Evolutionary conservation across 352 stramenopile species (phyloP), one percentile per base, ranked within the genome.

Genomic region (Elongisporangium prolatum): DNA sequence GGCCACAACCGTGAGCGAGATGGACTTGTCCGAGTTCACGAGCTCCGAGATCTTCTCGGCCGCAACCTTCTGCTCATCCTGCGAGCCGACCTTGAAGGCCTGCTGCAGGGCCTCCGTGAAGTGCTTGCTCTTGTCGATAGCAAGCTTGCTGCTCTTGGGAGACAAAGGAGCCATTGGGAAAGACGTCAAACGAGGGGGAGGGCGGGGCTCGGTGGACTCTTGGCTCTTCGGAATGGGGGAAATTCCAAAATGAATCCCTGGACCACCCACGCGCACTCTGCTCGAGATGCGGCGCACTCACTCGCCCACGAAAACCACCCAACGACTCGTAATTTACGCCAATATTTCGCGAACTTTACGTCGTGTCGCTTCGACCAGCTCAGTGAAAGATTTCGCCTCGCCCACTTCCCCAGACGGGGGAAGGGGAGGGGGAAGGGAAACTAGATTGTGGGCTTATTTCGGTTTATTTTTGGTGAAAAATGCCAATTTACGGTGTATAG

Each of bases 81-180:
- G 65, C 52, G 71, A 72, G 62, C 67, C 68, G 52, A 63, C 65
- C 68, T 84, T 83, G 59, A 92, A 77, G 28, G 86, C 83, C 74
- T 95, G 77, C 68, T 89, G 74, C 50, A 93, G 67, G 48, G 86
- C 86, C 53, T 91, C 80, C 24, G 82, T 91, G 67, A 95, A 95
- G 77, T 93, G 86, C 77, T 95, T 93, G 80, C 82, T 95, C 77
- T 93, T 87, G 78, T 93, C 85, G 59, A 92, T 90, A 20, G 77
- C 83, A 60, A 95, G 77, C 71, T 91, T 85, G 77, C 70, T 91
- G 63, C 90, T 88, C 69, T 77, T 44, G 34, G 34, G 34, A 13
- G 34, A 44, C 34, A 44, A 44, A 59, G 84, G 84, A 74, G 84
- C 84, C 84, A 93, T 44, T 18, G 18, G 51, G 51, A 44, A 54